Base-by-base conservation (phyloP, 2,329 filamentous ascomycete species). In the Zalaria obscura region DNA sequence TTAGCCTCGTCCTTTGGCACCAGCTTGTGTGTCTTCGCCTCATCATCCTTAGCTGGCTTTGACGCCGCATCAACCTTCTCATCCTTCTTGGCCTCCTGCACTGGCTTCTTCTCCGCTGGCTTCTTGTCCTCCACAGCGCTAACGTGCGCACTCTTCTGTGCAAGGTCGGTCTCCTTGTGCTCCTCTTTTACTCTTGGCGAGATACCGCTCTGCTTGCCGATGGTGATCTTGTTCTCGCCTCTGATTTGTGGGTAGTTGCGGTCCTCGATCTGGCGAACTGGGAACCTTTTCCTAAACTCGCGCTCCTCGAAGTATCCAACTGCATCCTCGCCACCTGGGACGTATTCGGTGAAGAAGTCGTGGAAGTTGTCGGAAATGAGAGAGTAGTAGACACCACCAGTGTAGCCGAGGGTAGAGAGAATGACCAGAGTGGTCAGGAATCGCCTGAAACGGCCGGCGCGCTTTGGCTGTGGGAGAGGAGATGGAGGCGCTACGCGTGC, bases 331-430 rank as follows among this genome's bases (percentile, higher is more conserved):
- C 88, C 91, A 52, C 83, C 94, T 25, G 91, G 91, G 11, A 98
- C 67, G 62, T 89, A 98, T 66, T 95, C 88, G 54, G 88, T 96
- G 67, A 98, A 98, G 70, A 95, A 91, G 64, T 98, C 91, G 66
- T 98, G 89, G 74, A 96, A 98, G 66, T 86, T 94, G 69, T 98
- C 91, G 57, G 82, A 93, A 63, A 91, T 74, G 49, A 93, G 78
- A 42, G 91, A 89, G 63, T 93, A 91, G 71, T 83, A 94, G 42
- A 95, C 80, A 51, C 89, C 87, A 49, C 87, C 87, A 42, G 75
- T 83, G 55, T 94, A 98, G 33, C 82, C 79, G 36, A 93, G 63
- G 4, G 77, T 76, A 26, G 83, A 78, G 27, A 95, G 73, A 36
- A 94, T 64, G 47, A 88, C 66, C 38, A 95, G 64, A 41, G 83